A percentile compares a stretch with the other conserved stretches of the same genome.
Evolutionary conservation across 192 early-diverging fungal genomes (phyloP).

Genomic region (Podila epigama): DNA sequence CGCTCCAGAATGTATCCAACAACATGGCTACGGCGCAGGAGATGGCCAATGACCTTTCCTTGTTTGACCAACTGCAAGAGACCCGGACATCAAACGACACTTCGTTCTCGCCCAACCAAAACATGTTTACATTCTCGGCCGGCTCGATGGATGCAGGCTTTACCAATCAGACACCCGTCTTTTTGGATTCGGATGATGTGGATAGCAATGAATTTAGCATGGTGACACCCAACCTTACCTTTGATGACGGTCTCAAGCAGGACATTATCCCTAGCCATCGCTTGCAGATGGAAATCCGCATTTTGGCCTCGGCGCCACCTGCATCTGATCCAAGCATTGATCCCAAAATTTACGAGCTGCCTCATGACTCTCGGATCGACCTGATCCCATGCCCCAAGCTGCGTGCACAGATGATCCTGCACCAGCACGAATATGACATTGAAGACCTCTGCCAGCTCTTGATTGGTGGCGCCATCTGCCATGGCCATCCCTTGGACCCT

Average conservation of each 20-base stretch:
- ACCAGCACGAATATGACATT: constrained; percentile 46
- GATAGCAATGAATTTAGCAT: constrained; percentile 48
- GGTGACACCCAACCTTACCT: constrained; percentile 21
- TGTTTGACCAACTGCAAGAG: constrained; percentile 28
- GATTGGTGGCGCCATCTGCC: constrained; percentile 50
- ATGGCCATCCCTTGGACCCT: constrained; percentile 50
- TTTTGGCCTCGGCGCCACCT: constrained; percentile 38
- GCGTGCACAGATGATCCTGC: constrained; percentile 49
- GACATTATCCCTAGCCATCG: constrained; percentile 26
- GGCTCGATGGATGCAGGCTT: constrained; percentile 34
- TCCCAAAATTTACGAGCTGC: constrained; percentile 35
- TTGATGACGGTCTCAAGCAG: constrained; percentile 28
- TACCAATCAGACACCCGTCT: constrained; percentile 20
- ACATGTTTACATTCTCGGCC: constrained; percentile 35
- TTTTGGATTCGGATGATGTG: constrained; percentile 46
- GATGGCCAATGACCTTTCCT: constrained; percentile 3
- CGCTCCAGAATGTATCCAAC: neutral
- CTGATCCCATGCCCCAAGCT: constrained; percentile 53
- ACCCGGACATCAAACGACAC: neutral
- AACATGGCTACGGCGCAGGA: constrained; percentile 32
- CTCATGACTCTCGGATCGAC: constrained; percentile 51
- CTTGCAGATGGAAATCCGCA: constrained; percentile 35
- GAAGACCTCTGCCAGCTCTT: constrained; percentile 50
- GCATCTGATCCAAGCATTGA: constrained; percentile 43
- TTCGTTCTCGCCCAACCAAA: constrained; percentile 45